phyloP scores from a whole-genome alignment of 2,329 filamentous ascomycete species.

The Calonectria pseudoreteaudii region DNA sequence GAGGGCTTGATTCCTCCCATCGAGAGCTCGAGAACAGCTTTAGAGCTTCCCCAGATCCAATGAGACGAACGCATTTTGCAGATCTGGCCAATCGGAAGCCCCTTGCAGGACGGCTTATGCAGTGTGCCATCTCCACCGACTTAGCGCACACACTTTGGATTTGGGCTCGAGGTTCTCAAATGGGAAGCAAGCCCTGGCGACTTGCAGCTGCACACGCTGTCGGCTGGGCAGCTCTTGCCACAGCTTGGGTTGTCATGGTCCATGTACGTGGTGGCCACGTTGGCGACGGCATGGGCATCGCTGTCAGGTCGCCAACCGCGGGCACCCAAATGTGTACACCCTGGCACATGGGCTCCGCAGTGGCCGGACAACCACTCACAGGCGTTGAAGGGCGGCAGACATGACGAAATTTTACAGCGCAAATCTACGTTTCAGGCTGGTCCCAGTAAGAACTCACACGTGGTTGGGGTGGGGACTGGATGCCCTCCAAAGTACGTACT shows the following conservation, averaged over 20 bases:
- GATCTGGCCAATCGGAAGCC: neutral
- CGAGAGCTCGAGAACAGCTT: neutral
- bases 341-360: neutral
- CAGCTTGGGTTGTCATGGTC: neutral
- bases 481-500: neutral
- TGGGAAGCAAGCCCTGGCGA: neutral
- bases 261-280: neutral
- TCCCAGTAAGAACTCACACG: neutral
- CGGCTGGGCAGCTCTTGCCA: neutral
- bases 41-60: neutral
- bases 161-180: neutral
- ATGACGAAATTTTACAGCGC: neutral
- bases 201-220: neutral
- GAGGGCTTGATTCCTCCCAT: neutral
- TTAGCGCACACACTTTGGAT: neutral
- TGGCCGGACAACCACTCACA: neutral
- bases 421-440: neutral
- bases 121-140: neutral
- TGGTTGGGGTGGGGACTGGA: neutral
- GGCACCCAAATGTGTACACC: neutral
- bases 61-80: neutral
- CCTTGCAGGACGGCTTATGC: neutral
- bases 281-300: neutral
- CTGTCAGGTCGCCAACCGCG: neutral
- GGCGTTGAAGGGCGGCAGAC: neutral